Conservation (phyloP, 306 rosid genomes). For the Rosa persica region DNA sequence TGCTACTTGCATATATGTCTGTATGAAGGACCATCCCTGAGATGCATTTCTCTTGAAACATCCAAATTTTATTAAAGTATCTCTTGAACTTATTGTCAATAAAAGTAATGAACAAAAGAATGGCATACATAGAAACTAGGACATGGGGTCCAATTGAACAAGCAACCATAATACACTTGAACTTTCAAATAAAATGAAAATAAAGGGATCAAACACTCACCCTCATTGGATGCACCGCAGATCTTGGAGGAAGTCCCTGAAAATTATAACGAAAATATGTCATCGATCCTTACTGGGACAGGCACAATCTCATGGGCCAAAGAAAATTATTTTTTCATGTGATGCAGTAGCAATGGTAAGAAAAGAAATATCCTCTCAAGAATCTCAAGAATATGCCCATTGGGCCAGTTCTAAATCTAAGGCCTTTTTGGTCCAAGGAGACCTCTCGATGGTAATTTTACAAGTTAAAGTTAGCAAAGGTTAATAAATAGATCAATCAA, state of each 20-base stretch:
- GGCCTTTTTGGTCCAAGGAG: neutral
- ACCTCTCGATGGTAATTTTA: neutral
- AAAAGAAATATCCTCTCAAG: neutral
- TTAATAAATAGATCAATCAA: neutral
- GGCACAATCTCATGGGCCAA: neutral
- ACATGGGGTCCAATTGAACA: neutral
- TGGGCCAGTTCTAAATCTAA: neutral
- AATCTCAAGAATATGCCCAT: neutral
- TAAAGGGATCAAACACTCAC: slow-evolving; percentile 35
- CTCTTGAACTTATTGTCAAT: slow-evolving; percentile 5
- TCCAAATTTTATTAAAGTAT: neutral
- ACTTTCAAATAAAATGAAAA: slow-evolving; percentile 6
- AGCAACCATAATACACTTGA: neutral
- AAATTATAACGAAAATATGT: slow-evolving; percentile 28
- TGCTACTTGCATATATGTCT: neutral
- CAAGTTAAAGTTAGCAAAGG: neutral
- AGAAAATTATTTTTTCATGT: slow-evolving; percentile 15
- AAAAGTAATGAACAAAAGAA: neutral
- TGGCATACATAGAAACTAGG: neutral
- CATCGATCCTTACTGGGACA: slow-evolving; percentile 18
- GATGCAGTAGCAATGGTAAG: neutral
- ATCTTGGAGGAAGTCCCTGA: slow-evolving; percentile 99
- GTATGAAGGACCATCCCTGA: neutral
- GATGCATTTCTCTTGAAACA: neutral
- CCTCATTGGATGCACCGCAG: slow-evolving; percentile 98